Conservation (phyloP, 139 green algal species). For the Chlamydomonas applanata region DNA sequence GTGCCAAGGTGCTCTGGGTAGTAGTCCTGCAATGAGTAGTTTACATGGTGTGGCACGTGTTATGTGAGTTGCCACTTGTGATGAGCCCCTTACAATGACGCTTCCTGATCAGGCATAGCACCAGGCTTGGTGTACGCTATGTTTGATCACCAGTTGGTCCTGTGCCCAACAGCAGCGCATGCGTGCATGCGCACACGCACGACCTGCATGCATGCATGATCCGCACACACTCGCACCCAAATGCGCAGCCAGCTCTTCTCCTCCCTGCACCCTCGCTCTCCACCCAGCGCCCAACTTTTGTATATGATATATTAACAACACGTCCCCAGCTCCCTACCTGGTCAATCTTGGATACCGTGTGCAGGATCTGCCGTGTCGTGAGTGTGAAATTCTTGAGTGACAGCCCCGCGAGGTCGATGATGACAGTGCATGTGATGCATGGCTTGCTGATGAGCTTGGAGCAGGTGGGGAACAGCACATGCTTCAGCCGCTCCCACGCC, state of each 20-base stretch:
- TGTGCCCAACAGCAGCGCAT: too few species aligned
- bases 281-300: too few species aligned
- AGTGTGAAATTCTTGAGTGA: slow-evolving; percentile 39
- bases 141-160: too few species aligned
- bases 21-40: slow-evolving; percentile 40
- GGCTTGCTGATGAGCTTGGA: slow-evolving; percentile 21
- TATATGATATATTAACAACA: too few species aligned
- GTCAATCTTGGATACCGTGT: slow-evolving; percentile 25
- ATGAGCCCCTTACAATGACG: too few species aligned
- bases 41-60: too few species aligned
- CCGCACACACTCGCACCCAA: too few species aligned
- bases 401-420: slow-evolving; percentile 48
- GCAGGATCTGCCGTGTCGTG: slow-evolving; percentile 30
- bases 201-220: too few species aligned
- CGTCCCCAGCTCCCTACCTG: slow-evolving; percentile 26
- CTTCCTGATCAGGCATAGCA: background rate
- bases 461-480: slow-evolving; percentile 35
- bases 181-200: too few species aligned
- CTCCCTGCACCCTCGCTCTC: too few species aligned
- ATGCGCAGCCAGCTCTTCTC: too few species aligned
- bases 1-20: slow-evolving; percentile 57
- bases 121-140: background rate
- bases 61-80: too few species aligned
- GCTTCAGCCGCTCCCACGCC: slow-evolving; percentile 41
- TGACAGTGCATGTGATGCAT: slow-evolving; percentile 38